These are phyloP conservation scores for Tephrocybe sp. DNA, from an alignment of 768 basidiomycete genomes.

Conservation along the genomic window DNA sequence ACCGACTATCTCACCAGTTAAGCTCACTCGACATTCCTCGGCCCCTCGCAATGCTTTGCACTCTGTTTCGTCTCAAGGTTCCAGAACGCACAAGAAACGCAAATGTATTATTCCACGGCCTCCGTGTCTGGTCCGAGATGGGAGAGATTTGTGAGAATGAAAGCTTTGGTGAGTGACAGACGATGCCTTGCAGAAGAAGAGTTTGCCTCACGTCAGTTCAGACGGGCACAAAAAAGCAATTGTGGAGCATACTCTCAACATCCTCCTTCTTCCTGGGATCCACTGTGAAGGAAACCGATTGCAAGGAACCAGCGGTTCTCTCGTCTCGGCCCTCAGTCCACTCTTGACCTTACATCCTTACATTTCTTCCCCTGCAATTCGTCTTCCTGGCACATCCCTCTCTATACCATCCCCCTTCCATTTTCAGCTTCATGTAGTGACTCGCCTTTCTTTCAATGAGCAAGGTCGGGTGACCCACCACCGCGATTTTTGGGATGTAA, in stretches of 20 bases:
- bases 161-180: conserved; percentile 56
- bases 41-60: conserved; percentile 57
- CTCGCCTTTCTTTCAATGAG: conserved; percentile 77
- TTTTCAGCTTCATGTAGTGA: conserved; percentile 67
- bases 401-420: conserved; percentile 70
- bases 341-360: conserved; percentile 29
- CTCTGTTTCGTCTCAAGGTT: conserved; percentile 44
- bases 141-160: conserved; percentile 76
- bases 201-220: conserved; percentile 3
- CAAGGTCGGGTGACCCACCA: conserved; percentile 79
- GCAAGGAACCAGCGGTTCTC: conserved; percentile 34
- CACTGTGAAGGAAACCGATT: conserved; percentile 44
- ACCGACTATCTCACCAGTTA: conserved; percentile 56
- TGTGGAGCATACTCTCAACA: conserved; percentile 77
- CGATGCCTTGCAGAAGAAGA: conserved; percentile 1
- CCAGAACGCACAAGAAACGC: conserved; percentile 21
- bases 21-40: conserved; percentile 65
- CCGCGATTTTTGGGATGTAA: conserved; percentile 78
- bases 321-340: conserved; percentile 31
- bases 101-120: conserved; percentile 55
- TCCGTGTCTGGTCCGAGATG: conserved; percentile 74
- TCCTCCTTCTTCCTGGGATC: conserved; percentile 72
- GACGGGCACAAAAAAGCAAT: conserved; percentile 50
- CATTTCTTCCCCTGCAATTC: conserved; percentile 45
- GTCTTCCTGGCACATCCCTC: conserved; percentile 55